phyloP scores from a whole-genome alignment of 768 basidiomycete species.

The Mrakia blollopis region DNA sequence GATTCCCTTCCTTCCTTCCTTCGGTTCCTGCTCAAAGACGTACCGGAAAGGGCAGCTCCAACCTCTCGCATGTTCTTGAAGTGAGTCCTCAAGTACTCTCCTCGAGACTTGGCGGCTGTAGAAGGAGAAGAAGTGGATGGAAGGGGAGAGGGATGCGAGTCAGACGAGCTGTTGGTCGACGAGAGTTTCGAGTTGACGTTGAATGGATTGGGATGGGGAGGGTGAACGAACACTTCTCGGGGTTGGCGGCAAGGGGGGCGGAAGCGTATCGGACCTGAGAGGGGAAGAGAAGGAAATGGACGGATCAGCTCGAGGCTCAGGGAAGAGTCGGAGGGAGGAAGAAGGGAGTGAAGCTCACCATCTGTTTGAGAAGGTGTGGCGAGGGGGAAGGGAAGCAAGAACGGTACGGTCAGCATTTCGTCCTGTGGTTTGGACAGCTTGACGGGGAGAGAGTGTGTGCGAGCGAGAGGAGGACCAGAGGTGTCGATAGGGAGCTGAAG shows the following conservation, averaged over 20 bases:
- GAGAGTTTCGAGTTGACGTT: neutral
- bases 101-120: slow-evolving; percentile 71
- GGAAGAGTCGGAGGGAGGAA: neutral
- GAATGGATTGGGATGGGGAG: slow-evolving; percentile 41
- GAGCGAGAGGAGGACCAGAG: neutral
- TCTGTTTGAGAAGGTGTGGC: neutral
- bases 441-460: neutral
- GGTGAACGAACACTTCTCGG: slow-evolving; percentile 72
- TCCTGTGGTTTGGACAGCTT: neutral
- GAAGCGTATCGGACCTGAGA: slow-evolving; percentile 80
- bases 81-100: slow-evolving; percentile 97
- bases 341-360: slow-evolving; percentile 11
- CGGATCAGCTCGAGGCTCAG: neutral
- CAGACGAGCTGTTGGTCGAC: neutral
- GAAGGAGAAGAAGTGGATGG: slow-evolving; percentile 46
- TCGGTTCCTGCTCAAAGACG: slow-evolving; percentile 37
- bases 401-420: neutral
- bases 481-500: neutral
- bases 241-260: slow-evolving; percentile 78
- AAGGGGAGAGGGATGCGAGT: slow-evolving; percentile 14
- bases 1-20: neutral
- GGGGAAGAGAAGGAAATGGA: neutral
- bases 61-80: slow-evolving; percentile 99
- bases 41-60: slow-evolving; percentile 85
- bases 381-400: neutral